Conservation (phyloP, 1,284 basidiomycete genomes). For the Rugosomyces carneus region DNA sequence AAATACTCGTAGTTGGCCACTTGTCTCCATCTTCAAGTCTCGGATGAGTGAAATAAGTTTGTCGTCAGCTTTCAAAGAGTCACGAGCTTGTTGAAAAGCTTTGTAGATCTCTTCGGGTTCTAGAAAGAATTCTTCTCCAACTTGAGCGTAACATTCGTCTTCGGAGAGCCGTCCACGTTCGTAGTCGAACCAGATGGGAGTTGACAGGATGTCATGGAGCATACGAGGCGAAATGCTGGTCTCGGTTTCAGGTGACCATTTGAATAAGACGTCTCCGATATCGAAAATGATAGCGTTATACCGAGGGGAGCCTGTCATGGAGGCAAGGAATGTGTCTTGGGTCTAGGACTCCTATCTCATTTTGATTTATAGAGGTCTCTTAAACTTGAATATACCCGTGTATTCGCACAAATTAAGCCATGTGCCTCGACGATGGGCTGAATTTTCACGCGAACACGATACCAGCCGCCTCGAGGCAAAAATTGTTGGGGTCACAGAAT, state of each 20-base stretch:
- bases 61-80: slow-evolving; percentile 38
- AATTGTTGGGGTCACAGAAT: slow-evolving; percentile 1
- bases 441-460: slow-evolving; percentile 12
- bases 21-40: slow-evolving; percentile 35
- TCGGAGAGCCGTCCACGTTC: slow-evolving; percentile 45
- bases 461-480: slow-evolving; percentile 17
- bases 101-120: slow-evolving; percentile 32
- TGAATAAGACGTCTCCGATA: slow-evolving; percentile 53
- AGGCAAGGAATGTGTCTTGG: background rate
- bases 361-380: slow-evolving; percentile 11
- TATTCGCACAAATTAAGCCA: slow-evolving; percentile 6
- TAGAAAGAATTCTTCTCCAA: slow-evolving; percentile 37
- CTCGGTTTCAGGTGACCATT: slow-evolving; percentile 45
- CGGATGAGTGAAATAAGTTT: slow-evolving; percentile 41
- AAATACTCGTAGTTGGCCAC: slow-evolving; percentile 36
- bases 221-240: slow-evolving; percentile 39
- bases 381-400: background rate
- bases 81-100: slow-evolving; percentile 41
- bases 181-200: slow-evolving; percentile 49
- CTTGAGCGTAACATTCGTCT: slow-evolving; percentile 38
- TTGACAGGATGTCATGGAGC: slow-evolving; percentile 40
- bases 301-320: slow-evolving; percentile 10
- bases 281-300: slow-evolving; percentile 38
- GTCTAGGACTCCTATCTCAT: background rate
- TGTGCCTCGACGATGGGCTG: slow-evolving; percentile 16